Evolutionary conservation across 179 eudicot genomes (phyloP), one percentile per base, ranked within the genome.

Genomic region (Sideroxylon spinosum): DNA sequence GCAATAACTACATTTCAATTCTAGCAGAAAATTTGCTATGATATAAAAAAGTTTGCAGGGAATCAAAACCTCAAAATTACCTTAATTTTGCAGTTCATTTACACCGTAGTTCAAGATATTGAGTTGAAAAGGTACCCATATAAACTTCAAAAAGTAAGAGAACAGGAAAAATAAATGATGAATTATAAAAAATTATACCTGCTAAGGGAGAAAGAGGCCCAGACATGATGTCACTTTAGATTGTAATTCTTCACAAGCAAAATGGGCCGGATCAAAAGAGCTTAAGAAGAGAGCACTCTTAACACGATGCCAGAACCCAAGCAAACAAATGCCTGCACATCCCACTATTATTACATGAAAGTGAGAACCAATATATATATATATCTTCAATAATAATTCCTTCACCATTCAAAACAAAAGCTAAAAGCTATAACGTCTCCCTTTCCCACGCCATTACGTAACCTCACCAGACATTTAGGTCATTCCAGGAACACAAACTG

Each of bases 201-300:
- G 57, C 22, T 75, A 61, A 61, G n/a, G 37, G 69, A 23, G 69
- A 62, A 46, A 75, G 44, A 20, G 78, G 78, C 62, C 78, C 78
- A 46, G 78, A 75, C 78, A 75, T 75, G 69, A 17, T 61, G 53
- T 60, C 78, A 75, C 68, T 46, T 22, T 29, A 29, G 37, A 3
- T 29, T 29, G 37, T 29, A 29, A 59, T 23, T 28, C 12, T 71
- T 23, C 11, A 28, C 32, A 17, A n/a, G 14, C 11, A 23, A 71
- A 50, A 14, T 9, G 37, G 25, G 13, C 14, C 6, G 13, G 60
- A 50, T 49, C 16, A 12, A 75, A 22, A 46, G 68, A 50, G 78
- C 69, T 61, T 68, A 62, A 75, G 78, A 75, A 75, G 62, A 69
- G 61, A 75, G 49, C 78, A 75, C 78, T 75, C 78, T 28, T 61